Percentiles rank a stretch among this genome's conserved stretches.
Conservation (phyloP, 2,329 filamentous ascomycete species). For the Epichloe aotearoae region DNA sequence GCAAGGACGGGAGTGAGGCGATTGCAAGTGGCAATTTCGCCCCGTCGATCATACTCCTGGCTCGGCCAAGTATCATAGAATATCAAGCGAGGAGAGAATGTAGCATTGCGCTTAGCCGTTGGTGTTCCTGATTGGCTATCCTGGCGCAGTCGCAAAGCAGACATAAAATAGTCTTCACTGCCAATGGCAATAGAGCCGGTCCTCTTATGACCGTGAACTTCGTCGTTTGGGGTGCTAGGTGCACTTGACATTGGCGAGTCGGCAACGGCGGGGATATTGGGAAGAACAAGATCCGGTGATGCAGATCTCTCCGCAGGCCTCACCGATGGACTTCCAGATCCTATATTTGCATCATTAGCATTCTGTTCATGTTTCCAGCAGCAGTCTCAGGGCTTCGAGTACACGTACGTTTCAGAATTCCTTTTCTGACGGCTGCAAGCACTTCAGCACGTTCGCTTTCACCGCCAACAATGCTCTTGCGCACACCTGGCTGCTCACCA, state of each 20-base stretch:
- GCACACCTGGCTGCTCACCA: conserved; percentile 47
- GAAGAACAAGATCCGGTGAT: conserved; percentile 37
- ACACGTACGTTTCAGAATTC: conserved; percentile 74
- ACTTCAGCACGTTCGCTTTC: conserved; percentile 86
- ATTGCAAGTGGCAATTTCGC: conserved; percentile 96
- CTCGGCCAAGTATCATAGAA: conserved; percentile 96
- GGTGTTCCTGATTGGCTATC: conserved; percentile 75
- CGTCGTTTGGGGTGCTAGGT: conserved; percentile 77
- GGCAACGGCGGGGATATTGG: conserved; percentile 47
- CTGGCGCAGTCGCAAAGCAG: conserved; percentile 56
- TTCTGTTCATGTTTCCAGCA: background rate
- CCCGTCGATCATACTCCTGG: conserved; percentile 88
- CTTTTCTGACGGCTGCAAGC: conserved; percentile 83
- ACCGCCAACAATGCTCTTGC: conserved; percentile 83
- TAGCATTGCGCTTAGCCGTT: conserved; percentile 52
- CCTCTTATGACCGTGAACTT: conserved; percentile 52
- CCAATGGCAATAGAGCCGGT: conserved; percentile 60
- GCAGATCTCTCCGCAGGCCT: conserved; percentile 44
- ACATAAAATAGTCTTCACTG: conserved; percentile 83
- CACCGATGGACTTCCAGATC: conserved; percentile 54
- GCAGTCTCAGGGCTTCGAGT: background rate
- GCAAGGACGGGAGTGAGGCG: conserved; percentile 91
- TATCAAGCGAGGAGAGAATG: conserved; percentile 84
- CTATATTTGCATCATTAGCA: conserved; percentile 19
- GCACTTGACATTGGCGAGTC: conserved; percentile 78